Conservation (phyloP, 441 rosid species). For the Monsonia emarginata region DNA sequence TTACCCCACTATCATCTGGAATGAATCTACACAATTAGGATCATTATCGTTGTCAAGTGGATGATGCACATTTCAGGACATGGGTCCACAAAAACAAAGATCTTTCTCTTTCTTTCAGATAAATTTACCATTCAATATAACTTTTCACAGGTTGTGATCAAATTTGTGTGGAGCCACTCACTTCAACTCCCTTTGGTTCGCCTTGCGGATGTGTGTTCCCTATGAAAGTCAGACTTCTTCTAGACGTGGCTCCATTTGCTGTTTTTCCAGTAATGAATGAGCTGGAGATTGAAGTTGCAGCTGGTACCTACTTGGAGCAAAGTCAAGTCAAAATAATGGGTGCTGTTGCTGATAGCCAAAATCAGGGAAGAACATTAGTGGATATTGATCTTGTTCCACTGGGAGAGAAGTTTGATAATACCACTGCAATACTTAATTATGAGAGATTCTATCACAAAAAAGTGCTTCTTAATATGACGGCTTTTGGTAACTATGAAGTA, state of each 20-base stretch:
- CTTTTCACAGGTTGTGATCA: slow-evolving; percentile 72
- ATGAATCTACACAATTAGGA: neutral
- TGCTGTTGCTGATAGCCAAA: slow-evolving; percentile 75
- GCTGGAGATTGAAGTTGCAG: slow-evolving; percentile 89
- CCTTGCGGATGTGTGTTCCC: slow-evolving; percentile 96
- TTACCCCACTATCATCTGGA: neutral
- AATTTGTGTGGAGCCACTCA: slow-evolving; percentile 76
- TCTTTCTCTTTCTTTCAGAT: slow-evolving; percentile 3
- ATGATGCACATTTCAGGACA: neutral
- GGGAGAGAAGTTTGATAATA: slow-evolving; percentile 92
- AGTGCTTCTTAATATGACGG: slow-evolving; percentile 58
- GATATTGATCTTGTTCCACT: slow-evolving; percentile 88
- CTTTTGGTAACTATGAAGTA: slow-evolving; percentile 77
- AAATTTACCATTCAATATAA: slow-evolving; percentile 14
- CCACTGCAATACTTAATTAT: slow-evolving; percentile 72
- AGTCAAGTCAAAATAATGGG: slow-evolving; percentile 98
- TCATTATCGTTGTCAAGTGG: neutral
- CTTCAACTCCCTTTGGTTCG: slow-evolving; percentile 76
- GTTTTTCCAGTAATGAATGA: slow-evolving; percentile 77
- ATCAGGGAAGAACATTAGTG: slow-evolving; percentile 74
- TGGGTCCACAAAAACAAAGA: neutral
- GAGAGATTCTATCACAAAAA: slow-evolving; percentile 61
- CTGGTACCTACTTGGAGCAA: slow-evolving; percentile 78
- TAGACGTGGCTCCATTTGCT: slow-evolving; percentile 66
- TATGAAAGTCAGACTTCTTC: slow-evolving; percentile 79